Percentiles rank a stretch among this genome's conserved stretches.
phyloP scores from a whole-genome alignment of 495 filamentous ascomycete species.

The Chaetomidium leptoderma region DNA sequence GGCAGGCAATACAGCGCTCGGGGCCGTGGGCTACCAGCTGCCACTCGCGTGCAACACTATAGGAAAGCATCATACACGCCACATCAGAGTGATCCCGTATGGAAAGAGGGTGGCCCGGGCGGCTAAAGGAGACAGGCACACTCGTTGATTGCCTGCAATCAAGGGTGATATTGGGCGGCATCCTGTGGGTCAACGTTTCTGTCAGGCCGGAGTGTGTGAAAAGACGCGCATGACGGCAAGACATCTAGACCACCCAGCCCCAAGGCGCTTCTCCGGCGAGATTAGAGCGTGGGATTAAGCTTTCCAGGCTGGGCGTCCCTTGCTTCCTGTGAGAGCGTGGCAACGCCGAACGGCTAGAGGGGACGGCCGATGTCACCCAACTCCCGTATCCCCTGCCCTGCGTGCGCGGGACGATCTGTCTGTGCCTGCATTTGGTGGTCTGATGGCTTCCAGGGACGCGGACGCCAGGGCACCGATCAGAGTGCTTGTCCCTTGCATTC shows the following conservation, averaged over 20 bases:
- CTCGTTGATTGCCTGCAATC: slow-evolving; percentile 16
- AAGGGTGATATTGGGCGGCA: slow-evolving; percentile 17
- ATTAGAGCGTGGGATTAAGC: slow-evolving; percentile 14
- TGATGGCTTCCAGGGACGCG: neutral
- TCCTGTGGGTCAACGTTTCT: neutral
- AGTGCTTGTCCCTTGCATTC: slow-evolving; percentile 4
- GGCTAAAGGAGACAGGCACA: slow-evolving; percentile 18
- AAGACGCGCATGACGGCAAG: slow-evolving; percentile 11
- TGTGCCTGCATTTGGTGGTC: slow-evolving; percentile 3
- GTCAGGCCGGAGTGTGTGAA: neutral
- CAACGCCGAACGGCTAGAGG: neutral
- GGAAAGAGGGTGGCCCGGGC: slow-evolving; percentile 1
- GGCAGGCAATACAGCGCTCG: neutral
- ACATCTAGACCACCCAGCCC: neutral
- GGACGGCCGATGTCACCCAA: slow-evolving; percentile 1
- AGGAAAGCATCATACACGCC: neutral
- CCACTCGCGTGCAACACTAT: too few relatives aligned
- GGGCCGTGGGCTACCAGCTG: slow-evolving; percentile 2
- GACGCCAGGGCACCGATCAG: neutral
- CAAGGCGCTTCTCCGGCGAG: slow-evolving; percentile 15
- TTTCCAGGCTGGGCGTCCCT: slow-evolving; percentile 17
- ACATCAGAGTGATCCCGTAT: too few relatives aligned
- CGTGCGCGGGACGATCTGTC: neutral
- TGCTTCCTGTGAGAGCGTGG: slow-evolving; percentile 1
- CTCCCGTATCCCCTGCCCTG: neutral